These are phyloP conservation scores for Clarireedia sp. DNA, from an alignment of 2,329 filamentous ascomycete species.

Conservation along the genomic window DNA sequence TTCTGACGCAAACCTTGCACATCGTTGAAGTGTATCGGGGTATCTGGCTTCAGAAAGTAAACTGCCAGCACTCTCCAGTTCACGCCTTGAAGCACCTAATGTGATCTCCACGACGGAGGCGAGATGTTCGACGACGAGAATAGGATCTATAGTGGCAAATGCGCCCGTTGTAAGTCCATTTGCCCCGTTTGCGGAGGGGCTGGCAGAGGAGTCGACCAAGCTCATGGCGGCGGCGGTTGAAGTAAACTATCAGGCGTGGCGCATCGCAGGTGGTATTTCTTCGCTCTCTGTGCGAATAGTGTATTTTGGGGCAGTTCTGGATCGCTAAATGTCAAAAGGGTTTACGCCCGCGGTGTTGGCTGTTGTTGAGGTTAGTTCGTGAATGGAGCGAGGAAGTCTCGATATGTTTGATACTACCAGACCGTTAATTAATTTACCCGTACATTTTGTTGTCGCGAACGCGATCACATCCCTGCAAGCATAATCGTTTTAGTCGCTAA, in stretches of 20 bases:
- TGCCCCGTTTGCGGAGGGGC: constrained; percentile 24
- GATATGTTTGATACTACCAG: constrained; percentile 16
- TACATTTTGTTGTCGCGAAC: constrained; percentile 10
- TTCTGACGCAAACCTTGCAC: constrained; percentile 82
- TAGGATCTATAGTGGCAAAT: constrained; percentile 57
- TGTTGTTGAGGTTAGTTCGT: constrained; percentile 7
- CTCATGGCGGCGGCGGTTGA: constrained; percentile 24
- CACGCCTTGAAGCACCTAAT: constrained; percentile 65
- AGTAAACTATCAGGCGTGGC: constrained; percentile 14
- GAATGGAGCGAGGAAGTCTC: constrained; percentile 13
- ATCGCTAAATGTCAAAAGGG: background rate
- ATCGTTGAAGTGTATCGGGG: constrained; percentile 76
- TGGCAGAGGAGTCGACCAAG: constrained; percentile 26
- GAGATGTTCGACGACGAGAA: constrained; percentile 63
- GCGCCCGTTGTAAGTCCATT: constrained; percentile 25
- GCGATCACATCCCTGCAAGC: constrained; percentile 5
- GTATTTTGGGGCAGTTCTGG: background rate
- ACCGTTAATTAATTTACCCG: background rate
- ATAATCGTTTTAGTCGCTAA: constrained; percentile 2
- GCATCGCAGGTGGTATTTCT: constrained; percentile 18
- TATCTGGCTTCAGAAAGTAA: constrained; percentile 67
- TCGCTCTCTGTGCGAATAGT: constrained; percentile 1
- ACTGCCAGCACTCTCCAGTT: constrained; percentile 75
- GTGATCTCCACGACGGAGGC: constrained; percentile 63
- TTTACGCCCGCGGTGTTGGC: background rate